These are phyloP conservation scores for Aureobasidium musti DNA, from an alignment of 2,329 filamentous ascomycete species.

Conservation along the genomic window DNA sequence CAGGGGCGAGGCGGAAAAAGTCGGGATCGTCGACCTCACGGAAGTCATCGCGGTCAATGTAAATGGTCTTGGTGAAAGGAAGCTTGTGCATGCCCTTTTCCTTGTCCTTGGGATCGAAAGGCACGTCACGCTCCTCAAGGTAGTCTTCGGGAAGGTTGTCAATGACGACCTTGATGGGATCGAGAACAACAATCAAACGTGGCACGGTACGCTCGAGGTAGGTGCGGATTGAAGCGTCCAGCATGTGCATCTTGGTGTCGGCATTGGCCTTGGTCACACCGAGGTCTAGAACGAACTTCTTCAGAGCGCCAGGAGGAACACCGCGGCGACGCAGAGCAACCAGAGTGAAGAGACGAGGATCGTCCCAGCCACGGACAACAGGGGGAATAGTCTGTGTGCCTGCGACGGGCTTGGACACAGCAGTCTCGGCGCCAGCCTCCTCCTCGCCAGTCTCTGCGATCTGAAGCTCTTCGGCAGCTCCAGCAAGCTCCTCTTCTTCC, in stretches of 20 bases:
- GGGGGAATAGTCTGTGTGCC: conserved; percentile 44
- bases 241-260: conserved; percentile 76
- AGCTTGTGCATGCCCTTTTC: conserved; percentile 63
- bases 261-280: conserved; percentile 82
- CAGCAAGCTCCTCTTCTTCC: conserved; percentile 37
- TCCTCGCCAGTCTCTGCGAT: conserved; percentile 47
- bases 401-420: conserved; percentile 33
- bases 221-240: conserved; percentile 80
- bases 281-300: conserved; percentile 87
- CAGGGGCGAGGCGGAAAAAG: conserved; percentile 76
- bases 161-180: conserved; percentile 80
- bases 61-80: conserved; percentile 74
- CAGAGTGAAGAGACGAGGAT: conserved; percentile 85
- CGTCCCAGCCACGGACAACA: conserved; percentile 83
- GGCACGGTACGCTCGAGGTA: conserved; percentile 89
- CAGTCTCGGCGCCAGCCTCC: conserved; percentile 36
- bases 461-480: conserved; percentile 45
- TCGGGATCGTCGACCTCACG: conserved; percentile 69
- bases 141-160: conserved; percentile 74
- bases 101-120: conserved; percentile 81
- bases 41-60: conserved; percentile 82
- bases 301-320: conserved; percentile 82
- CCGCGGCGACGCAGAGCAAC: conserved; percentile 81
- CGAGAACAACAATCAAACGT: conserved; percentile 83
- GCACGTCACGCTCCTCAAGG: conserved; percentile 64